These are phyloP conservation scores for Carnegiea gigantea DNA, from an alignment of 179 eudicot species.

Conservation along the genomic window DNA sequence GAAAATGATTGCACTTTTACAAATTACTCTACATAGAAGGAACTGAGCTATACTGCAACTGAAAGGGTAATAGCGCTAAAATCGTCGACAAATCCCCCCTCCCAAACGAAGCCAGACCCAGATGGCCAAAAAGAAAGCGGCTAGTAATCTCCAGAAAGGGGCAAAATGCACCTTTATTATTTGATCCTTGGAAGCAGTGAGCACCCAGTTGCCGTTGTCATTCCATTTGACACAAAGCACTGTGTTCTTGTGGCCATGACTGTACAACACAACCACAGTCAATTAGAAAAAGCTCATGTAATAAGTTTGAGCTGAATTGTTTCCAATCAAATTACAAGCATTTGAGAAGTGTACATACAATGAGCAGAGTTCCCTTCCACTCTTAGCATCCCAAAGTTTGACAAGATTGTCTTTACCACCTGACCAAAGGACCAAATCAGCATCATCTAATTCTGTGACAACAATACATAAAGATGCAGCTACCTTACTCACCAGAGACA, in stretches of 20 bases:
- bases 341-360: conserved; percentile 51
- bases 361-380: conserved; percentile 81
- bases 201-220: conserved; percentile 97
- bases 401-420: conserved; percentile 98
- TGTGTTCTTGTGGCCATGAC: conserved; percentile 97
- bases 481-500: conserved; percentile 66
- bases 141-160: background rate
- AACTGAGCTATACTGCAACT: background rate
- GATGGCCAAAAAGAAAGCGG: background rate
- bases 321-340: background rate
- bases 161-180: conserved; percentile 69
- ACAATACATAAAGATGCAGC: conserved; percentile 6
- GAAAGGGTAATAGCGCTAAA: background rate
- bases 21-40: conserved; percentile 8
- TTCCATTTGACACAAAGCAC: conserved; percentile 92
- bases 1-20: conserved; percentile 16
- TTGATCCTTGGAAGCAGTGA: conserved; percentile 96
- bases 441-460: conserved; percentile 13
- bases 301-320: background rate
- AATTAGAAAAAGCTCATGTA: background rate
- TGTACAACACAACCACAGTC: conserved; percentile 36
- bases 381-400: conserved; percentile 97
- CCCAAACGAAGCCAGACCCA: background rate
- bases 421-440: conserved; percentile 29
- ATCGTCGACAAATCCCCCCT: conserved; percentile 2